Conservation (phyloP, 1,284 basidiomycete species). For the Tilletia walkeri region DNA sequence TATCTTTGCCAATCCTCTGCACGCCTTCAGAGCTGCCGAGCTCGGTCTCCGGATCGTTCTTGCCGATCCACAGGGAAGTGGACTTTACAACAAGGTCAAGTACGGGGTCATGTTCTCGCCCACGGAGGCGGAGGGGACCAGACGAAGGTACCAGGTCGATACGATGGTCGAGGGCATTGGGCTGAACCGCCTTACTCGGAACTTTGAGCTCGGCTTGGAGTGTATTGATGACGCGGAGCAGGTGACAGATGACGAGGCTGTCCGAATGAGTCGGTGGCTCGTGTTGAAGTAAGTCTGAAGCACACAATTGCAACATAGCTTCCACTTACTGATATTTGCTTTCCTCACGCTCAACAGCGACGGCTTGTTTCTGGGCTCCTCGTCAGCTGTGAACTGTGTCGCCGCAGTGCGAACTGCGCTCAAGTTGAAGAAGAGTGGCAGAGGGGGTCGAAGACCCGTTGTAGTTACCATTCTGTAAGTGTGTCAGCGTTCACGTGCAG, state of each 20-base stretch:
- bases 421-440: slow-evolving; percentile 32
- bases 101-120: slow-evolving; percentile 86
- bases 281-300: slow-evolving; percentile 34
- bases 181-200: slow-evolving; percentile 50
- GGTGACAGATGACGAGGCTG: slow-evolving; percentile 51
- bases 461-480: slow-evolving; percentile 50
- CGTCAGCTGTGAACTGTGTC: slow-evolving; percentile 91
- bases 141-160: slow-evolving; percentile 73
- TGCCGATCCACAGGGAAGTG: slow-evolving; percentile 90
- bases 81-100: slow-evolving; percentile 79
- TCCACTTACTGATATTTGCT: neutral
- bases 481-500: neutral
- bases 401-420: slow-evolving; percentile 66
- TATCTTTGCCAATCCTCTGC: slow-evolving; percentile 2
- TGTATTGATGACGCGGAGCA: slow-evolving; percentile 46
- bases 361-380: slow-evolving; percentile 91
- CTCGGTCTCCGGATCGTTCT: slow-evolving; percentile 60
- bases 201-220: slow-evolving; percentile 45
- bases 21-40: slow-evolving; percentile 3
- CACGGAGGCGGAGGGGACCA: slow-evolving; percentile 91
- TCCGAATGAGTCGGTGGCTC: slow-evolving; percentile 47
- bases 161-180: slow-evolving; percentile 68
- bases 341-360: slow-evolving; percentile 68
- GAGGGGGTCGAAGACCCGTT: slow-evolving; percentile 27
- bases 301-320: neutral